Evolutionary conservation across 352 stramenopile species (phyloP).

Genomic region (Nothophytophthora sp.): DNA sequence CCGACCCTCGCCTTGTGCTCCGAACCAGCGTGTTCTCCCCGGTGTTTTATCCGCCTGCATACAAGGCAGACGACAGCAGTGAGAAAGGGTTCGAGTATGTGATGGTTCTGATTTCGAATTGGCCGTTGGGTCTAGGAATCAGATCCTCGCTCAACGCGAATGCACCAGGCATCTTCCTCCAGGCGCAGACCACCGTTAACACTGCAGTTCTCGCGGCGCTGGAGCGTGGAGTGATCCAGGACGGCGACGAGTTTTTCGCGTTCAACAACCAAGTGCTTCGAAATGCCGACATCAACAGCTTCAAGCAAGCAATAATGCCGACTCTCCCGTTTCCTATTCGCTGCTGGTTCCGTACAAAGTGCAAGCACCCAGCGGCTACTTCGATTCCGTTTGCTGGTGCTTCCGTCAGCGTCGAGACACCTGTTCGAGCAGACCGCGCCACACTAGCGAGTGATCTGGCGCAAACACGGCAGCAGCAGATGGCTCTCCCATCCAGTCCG

Average conservation of each 20-base stretch:
- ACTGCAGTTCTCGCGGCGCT: conserved; percentile 42
- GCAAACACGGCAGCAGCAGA: background rate
- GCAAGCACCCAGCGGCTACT: conserved; percentile 14
- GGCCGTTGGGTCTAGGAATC: conserved; percentile 64
- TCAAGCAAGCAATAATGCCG: conserved; percentile 39
- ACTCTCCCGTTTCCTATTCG: conserved; percentile 38
- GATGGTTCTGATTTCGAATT: conserved; percentile 53
- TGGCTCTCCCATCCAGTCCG: too few relatives aligned
- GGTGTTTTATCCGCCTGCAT: conserved; percentile 19
- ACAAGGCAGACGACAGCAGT: conserved; percentile 13
- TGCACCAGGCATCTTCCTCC: conserved; percentile 26
- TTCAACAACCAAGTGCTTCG: conserved; percentile 58
- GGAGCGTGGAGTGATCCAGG: conserved; percentile 46
- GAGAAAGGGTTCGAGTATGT: conserved; percentile 56
- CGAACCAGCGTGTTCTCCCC: conserved; percentile 40
- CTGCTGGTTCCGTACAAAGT: conserved; percentile 63
- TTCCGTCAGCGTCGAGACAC: background rate
- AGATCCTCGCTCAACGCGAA: conserved; percentile 6
- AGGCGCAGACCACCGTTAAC: conserved; percentile 35
- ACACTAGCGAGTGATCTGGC: background rate
- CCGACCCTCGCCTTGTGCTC: conserved; percentile 12
- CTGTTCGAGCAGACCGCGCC: background rate
- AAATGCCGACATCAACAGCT: conserved; percentile 18
- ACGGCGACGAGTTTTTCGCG: conserved; percentile 65
- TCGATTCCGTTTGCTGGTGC: background rate